Percentiles rank a stretch among this genome's conserved stretches.
Conservation (phyloP, 495 filamentous ascomycete genomes). For the Podospora anserina region DNA sequence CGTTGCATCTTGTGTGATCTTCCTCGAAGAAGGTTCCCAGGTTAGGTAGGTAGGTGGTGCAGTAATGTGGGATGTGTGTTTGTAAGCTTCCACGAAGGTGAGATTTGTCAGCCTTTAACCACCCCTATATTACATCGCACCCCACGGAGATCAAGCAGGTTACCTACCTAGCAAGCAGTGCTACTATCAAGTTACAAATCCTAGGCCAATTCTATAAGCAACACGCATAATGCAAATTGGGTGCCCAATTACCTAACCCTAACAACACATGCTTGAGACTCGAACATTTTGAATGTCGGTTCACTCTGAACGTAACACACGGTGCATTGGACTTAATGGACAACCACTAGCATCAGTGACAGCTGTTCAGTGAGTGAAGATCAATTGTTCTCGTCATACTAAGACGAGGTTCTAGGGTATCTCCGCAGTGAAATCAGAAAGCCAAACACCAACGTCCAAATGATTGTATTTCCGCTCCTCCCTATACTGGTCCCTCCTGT, state of each 20-base stretch:
- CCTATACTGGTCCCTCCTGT: not conserved
- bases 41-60: not conserved
- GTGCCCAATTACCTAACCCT: not conserved
- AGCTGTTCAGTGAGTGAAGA: not conserved
- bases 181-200: not conserved
- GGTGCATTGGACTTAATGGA: not conserved
- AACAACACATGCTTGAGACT: not conserved
- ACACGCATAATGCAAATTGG: not conserved
- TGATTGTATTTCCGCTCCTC: not conserved
- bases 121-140: not conserved
- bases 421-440: not conserved
- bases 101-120: not conserved
- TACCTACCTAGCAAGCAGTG: not conserved
- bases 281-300: not conserved
- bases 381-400: not conserved
- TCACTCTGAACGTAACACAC: not conserved
- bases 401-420: not conserved
- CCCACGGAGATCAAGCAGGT: not conserved
- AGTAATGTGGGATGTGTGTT: not conserved
- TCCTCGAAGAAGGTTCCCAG: not conserved
- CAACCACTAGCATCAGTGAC: not conserved
- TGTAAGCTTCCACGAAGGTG: not conserved
- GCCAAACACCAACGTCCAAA: not conserved
- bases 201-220: not conserved
- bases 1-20: no score